These are phyloP conservation scores for Hypocreales sp. DNA, from an alignment of 2,329 filamentous ascomycete genomes.

Conservation along the genomic window DNA sequence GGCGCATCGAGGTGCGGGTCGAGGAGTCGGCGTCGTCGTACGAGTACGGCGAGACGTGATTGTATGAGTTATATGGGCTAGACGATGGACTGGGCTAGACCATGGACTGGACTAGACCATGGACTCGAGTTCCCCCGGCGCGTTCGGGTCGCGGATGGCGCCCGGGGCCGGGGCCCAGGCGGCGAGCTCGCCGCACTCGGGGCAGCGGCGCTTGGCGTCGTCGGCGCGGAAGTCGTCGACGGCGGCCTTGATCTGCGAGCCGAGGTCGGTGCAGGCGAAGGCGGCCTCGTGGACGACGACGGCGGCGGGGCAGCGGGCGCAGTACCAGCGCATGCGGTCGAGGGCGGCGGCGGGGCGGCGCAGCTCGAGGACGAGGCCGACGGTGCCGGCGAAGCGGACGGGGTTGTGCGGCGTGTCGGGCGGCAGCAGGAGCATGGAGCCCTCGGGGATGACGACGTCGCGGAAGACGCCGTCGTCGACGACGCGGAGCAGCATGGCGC, in stretches of 20 bases:
- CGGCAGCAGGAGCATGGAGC: constrained; percentile 85
- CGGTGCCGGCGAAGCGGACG: constrained; percentile 80
- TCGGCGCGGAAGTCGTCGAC: constrained; percentile 65
- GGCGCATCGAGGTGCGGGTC: constrained; percentile 68
- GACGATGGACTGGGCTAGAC: no score
- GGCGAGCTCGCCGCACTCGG: constrained; percentile 60
- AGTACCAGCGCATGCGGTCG: constrained; percentile 88
- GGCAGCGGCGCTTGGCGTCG: constrained; percentile 57
- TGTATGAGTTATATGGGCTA: no score
- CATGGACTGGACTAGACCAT: no score
- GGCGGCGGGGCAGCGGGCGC: constrained; percentile 42
- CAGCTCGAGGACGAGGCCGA: constrained; percentile 90
- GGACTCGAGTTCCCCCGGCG: no score
- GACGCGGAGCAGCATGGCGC: constrained; percentile 85
- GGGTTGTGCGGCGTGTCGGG: constrained; percentile 95
- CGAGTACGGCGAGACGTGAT: constrained; percentile 55
- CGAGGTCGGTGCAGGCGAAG: constrained; percentile 82
- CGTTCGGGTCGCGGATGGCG: constrained; percentile 43
- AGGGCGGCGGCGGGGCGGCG: constrained; percentile 51
- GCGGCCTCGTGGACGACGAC: constrained; percentile 65
- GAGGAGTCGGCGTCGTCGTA: constrained; percentile 67
- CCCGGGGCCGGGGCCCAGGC: constrained; percentile 50
- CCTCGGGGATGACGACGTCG: constrained; percentile 81
- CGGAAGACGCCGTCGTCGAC: constrained; percentile 60
- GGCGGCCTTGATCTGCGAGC: constrained; percentile 85